Base-by-base conservation (phyloP, 83 land plant genomes). In the Picea mariana region DNA sequence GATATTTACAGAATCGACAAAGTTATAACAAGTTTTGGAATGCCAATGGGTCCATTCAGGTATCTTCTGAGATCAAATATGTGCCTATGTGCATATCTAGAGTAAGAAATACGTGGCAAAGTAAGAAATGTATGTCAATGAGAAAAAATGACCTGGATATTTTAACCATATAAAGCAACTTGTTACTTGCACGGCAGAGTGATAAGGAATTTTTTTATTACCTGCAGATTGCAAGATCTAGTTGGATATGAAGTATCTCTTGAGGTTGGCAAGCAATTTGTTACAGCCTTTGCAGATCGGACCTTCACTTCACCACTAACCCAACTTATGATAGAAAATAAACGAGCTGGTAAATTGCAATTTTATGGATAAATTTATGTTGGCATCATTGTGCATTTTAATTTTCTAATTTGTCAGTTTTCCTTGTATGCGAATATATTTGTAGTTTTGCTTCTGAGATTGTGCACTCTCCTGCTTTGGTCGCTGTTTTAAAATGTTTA, bases 1-100 rank as follows among this genome's bases (percentile, higher is more conserved):
- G 95, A 95, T 81, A 47, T 90, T 34, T 95, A 87, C 85, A 88
- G 96, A 67, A 89, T 95, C 52, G 97, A 95, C 83, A 82, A 83
- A 63, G 87, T 84, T 15, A 87, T 95, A 26, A 83, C 81, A 75
- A 84, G 55, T 60, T 95, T 95, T 87, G 97, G 97, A 87, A 86
- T 95, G 86, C 96, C 97, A 40, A 86, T 95, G 84, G 97, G 97
- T 38, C 97, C 97, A n/a, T 93, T 95, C 82, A 91, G 87, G 97
- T 93, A 88, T 87, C 20, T 69, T 60, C 79, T 75, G 26, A 67
- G 71, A 21, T 2, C 38, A 67, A 67, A n/a, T 67, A 23, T 21
- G 69, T 21, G 69, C 69, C 47, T 44, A 27, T 27, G 66, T 78
- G 42, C 49, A 47, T 75, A 11, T 75, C 23, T 55, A 55, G 58